Evolutionary conservation across 106 monocot species (phyloP).

Genomic region (Xerophyta viscosa): DNA sequence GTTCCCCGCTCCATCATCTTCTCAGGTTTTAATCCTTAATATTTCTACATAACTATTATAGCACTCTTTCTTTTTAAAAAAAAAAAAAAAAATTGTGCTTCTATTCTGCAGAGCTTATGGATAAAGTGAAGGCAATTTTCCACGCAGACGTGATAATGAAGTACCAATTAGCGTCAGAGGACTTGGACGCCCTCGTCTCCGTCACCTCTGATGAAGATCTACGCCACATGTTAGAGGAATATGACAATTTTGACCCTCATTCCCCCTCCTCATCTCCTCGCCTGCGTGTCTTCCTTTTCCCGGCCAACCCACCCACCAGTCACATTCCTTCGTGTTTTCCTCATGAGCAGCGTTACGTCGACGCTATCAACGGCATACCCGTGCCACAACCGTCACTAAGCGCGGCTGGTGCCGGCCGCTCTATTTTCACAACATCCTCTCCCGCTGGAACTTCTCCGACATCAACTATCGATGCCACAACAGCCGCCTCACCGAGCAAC

Average conservation of each 20-base stretch:
- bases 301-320: background rate
- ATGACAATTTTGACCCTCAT: constrained; percentile 7
- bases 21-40: constrained; percentile 12
- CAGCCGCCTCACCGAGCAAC: background rate
- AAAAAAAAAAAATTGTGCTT: background rate
- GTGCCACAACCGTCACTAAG: background rate
- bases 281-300: constrained; percentile 29
- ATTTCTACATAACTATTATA: background rate
- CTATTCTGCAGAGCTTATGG: constrained; percentile 15
- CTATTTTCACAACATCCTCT: background rate
- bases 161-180: constrained; percentile 25
- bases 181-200: constrained; percentile 27
- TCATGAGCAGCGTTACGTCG: constrained; percentile 11
- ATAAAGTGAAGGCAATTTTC: constrained; percentile 11
- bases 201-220: constrained; percentile 33
- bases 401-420: background rate
- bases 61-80: background rate
- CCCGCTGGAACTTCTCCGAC: background rate
- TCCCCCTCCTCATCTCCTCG: constrained; percentile 5
- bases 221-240: constrained; percentile 23
- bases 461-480: background rate
- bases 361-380: constrained; percentile 8
- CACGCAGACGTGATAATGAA: constrained; percentile 7
- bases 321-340: background rate
- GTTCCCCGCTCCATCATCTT: constrained; percentile 40